Percentiles rank a stretch among this genome's conserved stretches.
phyloP scores from a whole-genome alignment of 345 rosid species.

The Melastoma malabathricum region DNA sequence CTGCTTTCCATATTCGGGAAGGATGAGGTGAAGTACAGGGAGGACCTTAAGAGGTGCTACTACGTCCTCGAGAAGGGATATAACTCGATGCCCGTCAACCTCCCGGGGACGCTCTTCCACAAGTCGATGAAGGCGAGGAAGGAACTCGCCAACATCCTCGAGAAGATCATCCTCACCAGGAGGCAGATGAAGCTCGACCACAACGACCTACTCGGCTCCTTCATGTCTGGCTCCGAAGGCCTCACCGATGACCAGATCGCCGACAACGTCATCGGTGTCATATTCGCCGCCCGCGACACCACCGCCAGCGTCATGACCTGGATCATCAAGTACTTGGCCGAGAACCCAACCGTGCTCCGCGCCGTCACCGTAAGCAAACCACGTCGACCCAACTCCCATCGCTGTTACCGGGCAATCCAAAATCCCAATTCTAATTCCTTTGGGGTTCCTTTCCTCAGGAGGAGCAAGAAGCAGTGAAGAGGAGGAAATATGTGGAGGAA shows the following conservation, averaged over 20 bases:
- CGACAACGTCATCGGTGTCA: slow-evolving; percentile 45
- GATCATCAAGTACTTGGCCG: slow-evolving; percentile 38
- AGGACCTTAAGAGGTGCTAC: slow-evolving; percentile 71
- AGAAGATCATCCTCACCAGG: slow-evolving; percentile 14
- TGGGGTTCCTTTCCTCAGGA: slow-evolving; percentile 16
- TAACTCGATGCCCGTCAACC: slow-evolving; percentile 91
- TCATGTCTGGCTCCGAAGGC: slow-evolving; percentile 20
- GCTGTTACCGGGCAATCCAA: no score
- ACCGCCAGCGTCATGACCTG: slow-evolving; percentile 55
- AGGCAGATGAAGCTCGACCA: slow-evolving; percentile 18
- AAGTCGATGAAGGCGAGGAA: slow-evolving; percentile 84
- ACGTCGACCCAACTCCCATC: not conserved
- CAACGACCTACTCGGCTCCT: slow-evolving; percentile 26
- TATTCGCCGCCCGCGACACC: slow-evolving; percentile 57
- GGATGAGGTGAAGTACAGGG: slow-evolving; percentile 18
- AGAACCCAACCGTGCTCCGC: slow-evolving; percentile 27
- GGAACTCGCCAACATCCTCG: slow-evolving; percentile 55
- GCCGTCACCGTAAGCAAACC: slow-evolving; percentile 26
- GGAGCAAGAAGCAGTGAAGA: slow-evolving; percentile 27
- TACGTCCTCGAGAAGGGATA: slow-evolving; percentile 87
- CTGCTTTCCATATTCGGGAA: slow-evolving; percentile 30
- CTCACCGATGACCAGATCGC: slow-evolving; percentile 36
- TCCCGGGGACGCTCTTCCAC: slow-evolving; percentile 86
- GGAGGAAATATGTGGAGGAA: slow-evolving; percentile 10
- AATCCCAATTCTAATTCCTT: not conserved